Base-by-base conservation (phyloP, 2,329 filamentous ascomycete species). In the Apiospora rasikravindrae region DNA sequence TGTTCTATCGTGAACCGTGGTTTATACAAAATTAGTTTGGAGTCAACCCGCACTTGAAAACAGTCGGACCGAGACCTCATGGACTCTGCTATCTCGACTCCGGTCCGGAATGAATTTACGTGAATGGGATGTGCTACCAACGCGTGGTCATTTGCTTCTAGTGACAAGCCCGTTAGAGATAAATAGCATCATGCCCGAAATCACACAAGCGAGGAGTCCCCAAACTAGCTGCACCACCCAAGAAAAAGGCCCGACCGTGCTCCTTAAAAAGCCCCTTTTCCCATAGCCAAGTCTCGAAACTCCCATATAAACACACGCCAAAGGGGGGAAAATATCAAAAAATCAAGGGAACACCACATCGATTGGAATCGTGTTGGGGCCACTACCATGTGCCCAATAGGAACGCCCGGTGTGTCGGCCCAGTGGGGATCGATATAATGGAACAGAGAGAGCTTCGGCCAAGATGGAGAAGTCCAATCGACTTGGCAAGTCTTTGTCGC, bases 291-390 rank as follows among this genome's bases (percentile, higher is more conserved):
- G 57, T 40, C 57, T 40, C 10, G 33, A 64, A 64, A 64, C 57
- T 64, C 33, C 49, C 57, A 37, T 64, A 64, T 64, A 64, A 64
- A 64, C 57, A 64, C 13, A n/a, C n/a, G n/a, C n/a, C n/a, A n/a
- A n/a, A n/a, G n/a, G n/a, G 26, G 29, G 26, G 19, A 64, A 61
- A 61, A 37, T 0, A 10, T 3, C 2, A n/a, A n/a, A 40, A 40
- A 14, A 13, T 22, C 57, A 40, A 24, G 19, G 14, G 29, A 40
- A n/a, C 57, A 40, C 33, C 29, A 61, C 29, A 5, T 40, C 19
- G 57, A 40, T 24, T 37, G 33, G 40, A 13, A 40, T 40, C 10
- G 57, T n/a, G 19, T 64, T 13, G 33, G 33, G 33, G 57, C 57
- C 57, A 64, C 22, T 64, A 4, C 8, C 29, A 24, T 64, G 57